phyloP scores from a whole-genome alignment of 805 yeast species.

The Saccharomycopsis sp. region DNA sequence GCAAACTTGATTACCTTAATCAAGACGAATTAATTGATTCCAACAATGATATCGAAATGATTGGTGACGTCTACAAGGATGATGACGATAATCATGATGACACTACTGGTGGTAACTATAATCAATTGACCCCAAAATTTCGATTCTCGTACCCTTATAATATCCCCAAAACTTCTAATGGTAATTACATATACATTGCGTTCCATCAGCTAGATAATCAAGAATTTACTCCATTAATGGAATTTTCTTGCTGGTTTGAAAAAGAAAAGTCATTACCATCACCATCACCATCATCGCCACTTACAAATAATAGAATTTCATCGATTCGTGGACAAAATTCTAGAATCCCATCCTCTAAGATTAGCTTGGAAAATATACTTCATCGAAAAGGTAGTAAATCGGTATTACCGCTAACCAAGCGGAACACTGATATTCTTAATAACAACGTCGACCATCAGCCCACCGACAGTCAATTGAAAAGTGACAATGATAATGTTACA shows the following conservation, averaged over 20 bases:
- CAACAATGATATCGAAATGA: constrained; percentile 13
- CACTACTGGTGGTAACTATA: neutral
- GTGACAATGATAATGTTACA: neutral
- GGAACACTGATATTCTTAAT: constrained; percentile 1
- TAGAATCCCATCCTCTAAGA: constrained; percentile 1
- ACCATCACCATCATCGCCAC: neutral
- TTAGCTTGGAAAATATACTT: constrained; percentile 3
- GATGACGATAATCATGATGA: constrained; percentile 9
- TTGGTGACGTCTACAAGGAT: constrained; percentile 21
- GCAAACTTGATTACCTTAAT: constrained; percentile 9
- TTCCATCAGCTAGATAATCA: constrained; percentile 10
- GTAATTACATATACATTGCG: constrained; percentile 14
- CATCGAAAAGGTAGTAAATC: constrained; percentile 3
- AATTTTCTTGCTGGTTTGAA: constrained; percentile 11
- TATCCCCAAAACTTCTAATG: constrained; percentile 12
- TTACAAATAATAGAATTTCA: neutral
- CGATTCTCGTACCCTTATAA: constrained; percentile 14
- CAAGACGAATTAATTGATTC: constrained; percentile 4
- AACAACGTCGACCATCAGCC: neutral
- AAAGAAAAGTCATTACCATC: neutral
- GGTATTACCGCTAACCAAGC: constrained; percentile 3
- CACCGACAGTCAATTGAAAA: neutral
- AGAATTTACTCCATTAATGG: constrained; percentile 8
- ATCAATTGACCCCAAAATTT: constrained; percentile 15
- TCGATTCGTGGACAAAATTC: neutral